These are phyloP conservation scores for Akanthomyces uredinophilus DNA, from an alignment of 2,329 filamentous ascomycete genomes.

Conservation along the genomic window DNA sequence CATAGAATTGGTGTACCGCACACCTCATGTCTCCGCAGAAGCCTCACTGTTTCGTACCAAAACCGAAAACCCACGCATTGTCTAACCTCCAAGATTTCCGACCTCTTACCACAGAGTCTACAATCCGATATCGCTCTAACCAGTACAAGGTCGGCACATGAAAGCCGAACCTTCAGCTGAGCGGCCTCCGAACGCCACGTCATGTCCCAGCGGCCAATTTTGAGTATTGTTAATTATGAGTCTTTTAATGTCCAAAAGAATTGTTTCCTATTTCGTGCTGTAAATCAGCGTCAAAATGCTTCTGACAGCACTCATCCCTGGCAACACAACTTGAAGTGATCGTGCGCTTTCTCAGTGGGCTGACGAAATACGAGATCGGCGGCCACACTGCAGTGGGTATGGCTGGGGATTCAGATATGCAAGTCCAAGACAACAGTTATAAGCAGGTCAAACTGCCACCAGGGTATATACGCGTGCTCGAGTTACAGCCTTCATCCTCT, in stretches of 20 bases:
- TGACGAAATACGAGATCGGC: neutral
- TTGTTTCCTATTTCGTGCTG: neutral
- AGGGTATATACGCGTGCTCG: slow-evolving; percentile 8
- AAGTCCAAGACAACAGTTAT: neutral
- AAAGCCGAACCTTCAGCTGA: slow-evolving; percentile 2
- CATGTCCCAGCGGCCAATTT: neutral
- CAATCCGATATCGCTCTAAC: slow-evolving; percentile 7
- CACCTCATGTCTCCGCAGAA: neutral
- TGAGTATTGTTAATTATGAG: no score
- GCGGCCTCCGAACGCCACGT: neutral
- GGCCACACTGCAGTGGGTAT: neutral
- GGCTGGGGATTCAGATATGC: neutral
- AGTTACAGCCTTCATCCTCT: slow-evolving; percentile 1
- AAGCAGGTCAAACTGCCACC: neutral
- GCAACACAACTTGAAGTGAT: neutral
- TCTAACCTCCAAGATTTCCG: no score
- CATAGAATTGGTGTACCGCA: neutral
- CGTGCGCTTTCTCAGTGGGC: neutral
- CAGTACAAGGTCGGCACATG: neutral
- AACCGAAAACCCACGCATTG: no score
- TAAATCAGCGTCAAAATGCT: neutral
- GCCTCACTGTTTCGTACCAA: neutral
- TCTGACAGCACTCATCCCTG: neutral
- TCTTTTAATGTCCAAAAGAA: neutral
- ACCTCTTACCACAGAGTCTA: neutral